Evolutionary conservation across 1,139 yeast species (phyloP).

Genomic region (Scheffersomyces lignicola): DNA sequence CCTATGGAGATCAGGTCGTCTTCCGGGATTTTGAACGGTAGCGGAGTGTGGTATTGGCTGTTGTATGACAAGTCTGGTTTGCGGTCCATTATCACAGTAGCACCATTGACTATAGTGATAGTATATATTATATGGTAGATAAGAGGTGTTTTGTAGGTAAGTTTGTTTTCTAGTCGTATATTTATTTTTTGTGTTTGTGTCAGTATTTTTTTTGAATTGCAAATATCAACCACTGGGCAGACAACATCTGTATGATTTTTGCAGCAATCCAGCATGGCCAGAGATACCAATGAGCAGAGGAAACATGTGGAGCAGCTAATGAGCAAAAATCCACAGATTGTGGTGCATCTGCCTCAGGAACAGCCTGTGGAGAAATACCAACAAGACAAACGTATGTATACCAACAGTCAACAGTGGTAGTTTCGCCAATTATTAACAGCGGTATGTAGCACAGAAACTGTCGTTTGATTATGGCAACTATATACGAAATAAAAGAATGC

Average conservation of each 20-base stretch:
- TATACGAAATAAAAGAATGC: conserved; percentile 7
- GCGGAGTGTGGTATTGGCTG: not conserved
- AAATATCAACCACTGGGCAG: too few relatives aligned
- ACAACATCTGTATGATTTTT: too few relatives aligned
- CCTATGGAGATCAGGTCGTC: conserved; percentile 20
- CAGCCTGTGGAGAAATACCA: too few relatives aligned
- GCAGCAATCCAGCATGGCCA: too few relatives aligned
- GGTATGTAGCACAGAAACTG: conserved; percentile 6
- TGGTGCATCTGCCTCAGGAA: not conserved
- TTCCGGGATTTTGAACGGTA: too few relatives aligned
- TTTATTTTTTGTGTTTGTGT: not conserved
- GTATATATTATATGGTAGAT: too few relatives aligned
- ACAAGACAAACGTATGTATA: conserved; percentile 5
- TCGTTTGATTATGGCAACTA: conserved; percentile 10
- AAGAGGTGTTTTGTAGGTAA: too few relatives aligned
- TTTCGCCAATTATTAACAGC: not conserved
- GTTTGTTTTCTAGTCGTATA: conserved; percentile 3
- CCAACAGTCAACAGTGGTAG: not conserved
- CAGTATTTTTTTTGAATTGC: not conserved
- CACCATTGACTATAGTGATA: too few relatives aligned
- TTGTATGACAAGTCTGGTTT: conserved; percentile 1
- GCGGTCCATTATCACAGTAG: conserved; percentile 4
- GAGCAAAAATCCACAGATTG: conserved; percentile 6
- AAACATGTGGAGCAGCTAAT: conserved; percentile 8
- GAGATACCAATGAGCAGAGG: too few relatives aligned